Evolutionary conservation across 345 rosid genomes (phyloP), one percentile per base, ranked within the genome.

Genomic region (Brassica incana): DNA sequence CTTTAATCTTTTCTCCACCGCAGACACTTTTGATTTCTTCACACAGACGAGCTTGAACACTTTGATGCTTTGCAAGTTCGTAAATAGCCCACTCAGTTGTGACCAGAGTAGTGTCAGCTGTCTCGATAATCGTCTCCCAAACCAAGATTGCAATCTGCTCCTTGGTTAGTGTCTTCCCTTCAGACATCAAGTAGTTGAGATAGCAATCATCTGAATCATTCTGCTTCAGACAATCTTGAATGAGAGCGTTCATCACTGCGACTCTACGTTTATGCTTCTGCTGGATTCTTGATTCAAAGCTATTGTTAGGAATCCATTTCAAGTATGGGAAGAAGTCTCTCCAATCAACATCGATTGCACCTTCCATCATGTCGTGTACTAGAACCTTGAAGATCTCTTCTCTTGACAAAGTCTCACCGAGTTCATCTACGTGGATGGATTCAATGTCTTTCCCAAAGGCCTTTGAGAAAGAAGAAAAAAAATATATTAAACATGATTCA

Each of bases 291-390:
- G 36, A 38, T 70, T 93, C 96, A 4, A 85, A 80, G 52, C 82
- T 80, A 64, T 75, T 84, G 71, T 87, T 92, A 0, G 99, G 98
- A 79, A 92, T 32, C 98, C 99, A 95, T 82, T 76, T 83, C 61
- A 93, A 63, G 82, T 89, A 91, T 0, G 98, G 97, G 83, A 95
- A 95, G 90, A 92, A 95, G 78, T 93, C 99, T 73, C 98, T 88
- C 97, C 98, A 93, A 62, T 95, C 97, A 60, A 91, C 98, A 29
- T 89, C 97, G 61, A 93, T 75, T 2, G 96, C 94, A 11, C 93
- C 95, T 18, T 84, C 91, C 95, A 95, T 91, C 82, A 88, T 85
- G 70, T 91, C 97, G 65, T 67, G 73, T 54, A 93, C 98, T 71
- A 93, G 75, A 68, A 83, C 67, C 65, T 83, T 78, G 61, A 81